phyloP scores from a whole-genome alignment of 257 asterid genomes.

The Eustoma russellianum region DNA sequence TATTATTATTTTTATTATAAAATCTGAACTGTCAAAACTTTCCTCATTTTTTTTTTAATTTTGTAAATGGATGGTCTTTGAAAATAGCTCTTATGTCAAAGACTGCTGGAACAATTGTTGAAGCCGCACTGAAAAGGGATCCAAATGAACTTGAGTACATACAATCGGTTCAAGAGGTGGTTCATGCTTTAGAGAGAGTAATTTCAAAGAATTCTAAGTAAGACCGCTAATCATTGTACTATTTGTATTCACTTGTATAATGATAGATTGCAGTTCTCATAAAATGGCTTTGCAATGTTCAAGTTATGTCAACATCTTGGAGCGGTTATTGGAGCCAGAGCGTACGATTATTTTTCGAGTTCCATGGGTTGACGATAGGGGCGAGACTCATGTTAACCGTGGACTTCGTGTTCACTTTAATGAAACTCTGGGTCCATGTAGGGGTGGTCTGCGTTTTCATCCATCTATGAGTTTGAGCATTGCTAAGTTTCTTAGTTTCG shows the following conservation, averaged over 20 bases:
- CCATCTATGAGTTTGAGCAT: conserved; percentile 86
- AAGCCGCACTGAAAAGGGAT: conserved; percentile 92
- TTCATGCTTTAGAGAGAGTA: conserved; percentile 94
- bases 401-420: conserved; percentile 91
- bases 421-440: conserved; percentile 97
- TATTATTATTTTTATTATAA: background rate
- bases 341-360: conserved; percentile 82
- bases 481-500: conserved; percentile 93
- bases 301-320: conserved; percentile 91
- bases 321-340: conserved; percentile 93
- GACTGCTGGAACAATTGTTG: conserved; percentile 98
- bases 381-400: conserved; percentile 90
- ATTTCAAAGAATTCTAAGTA: conserved; percentile 89
- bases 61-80: conserved; percentile 26
- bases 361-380: conserved; percentile 97
- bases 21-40: background rate
- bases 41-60: conserved; percentile 6
- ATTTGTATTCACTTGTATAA: background rate
- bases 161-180: conserved; percentile 91
- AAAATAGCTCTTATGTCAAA: conserved; percentile 89
- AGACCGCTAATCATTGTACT: conserved; percentile 16
- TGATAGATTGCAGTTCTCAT: background rate
- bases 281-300: conserved; percentile 17
- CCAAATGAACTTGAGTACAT: conserved; percentile 90
- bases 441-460: conserved; percentile 98